These are phyloP conservation scores for Pugionium dolabratum DNA, from an alignment of 345 rosid genomes.

Conservation along the genomic window DNA sequence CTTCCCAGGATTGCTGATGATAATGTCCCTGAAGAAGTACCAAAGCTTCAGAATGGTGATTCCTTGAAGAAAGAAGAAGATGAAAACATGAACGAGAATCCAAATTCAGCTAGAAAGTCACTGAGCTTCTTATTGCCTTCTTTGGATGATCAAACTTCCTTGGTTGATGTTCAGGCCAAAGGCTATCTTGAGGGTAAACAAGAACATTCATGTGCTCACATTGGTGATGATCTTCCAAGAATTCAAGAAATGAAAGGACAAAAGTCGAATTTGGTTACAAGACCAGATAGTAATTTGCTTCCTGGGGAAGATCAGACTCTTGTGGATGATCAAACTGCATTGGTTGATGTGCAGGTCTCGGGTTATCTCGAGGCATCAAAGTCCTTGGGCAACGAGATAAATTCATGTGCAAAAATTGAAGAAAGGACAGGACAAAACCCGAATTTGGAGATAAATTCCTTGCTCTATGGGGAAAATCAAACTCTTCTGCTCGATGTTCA, in stretches of 20 bases:
- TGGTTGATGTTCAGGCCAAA: conserved; percentile 7
- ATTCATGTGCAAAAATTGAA: background rate
- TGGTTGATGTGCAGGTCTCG: background rate
- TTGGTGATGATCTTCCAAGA: conserved; percentile 9
- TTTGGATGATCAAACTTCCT: background rate
- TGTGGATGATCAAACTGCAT: background rate
- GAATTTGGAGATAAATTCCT: background rate
- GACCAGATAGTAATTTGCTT: background rate
- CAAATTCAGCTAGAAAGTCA: conserved; percentile 16
- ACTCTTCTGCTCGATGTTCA: background rate
- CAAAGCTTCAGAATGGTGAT: conserved; percentile 4
- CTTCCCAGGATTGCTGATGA: conserved; percentile 8
- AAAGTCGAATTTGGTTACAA: background rate
- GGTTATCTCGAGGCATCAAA: background rate
- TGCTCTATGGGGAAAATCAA: background rate
- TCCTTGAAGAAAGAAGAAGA: conserved; percentile 24
- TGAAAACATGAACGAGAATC: conserved; percentile 21
- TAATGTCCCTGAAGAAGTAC: conserved; percentile 19
- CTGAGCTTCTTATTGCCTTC: conserved; percentile 30
- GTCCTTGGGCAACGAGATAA: too few relatives aligned
- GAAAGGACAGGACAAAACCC: background rate
- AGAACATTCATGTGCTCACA: background rate
- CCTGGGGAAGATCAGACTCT: background rate
- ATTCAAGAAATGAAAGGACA: background rate
- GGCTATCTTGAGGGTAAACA: background rate